A percentile compares a stretch with the other conserved stretches of the same genome.
phyloP scores from a whole-genome alignment of 768 basidiomycete species.

The Russula brevipes region DNA sequence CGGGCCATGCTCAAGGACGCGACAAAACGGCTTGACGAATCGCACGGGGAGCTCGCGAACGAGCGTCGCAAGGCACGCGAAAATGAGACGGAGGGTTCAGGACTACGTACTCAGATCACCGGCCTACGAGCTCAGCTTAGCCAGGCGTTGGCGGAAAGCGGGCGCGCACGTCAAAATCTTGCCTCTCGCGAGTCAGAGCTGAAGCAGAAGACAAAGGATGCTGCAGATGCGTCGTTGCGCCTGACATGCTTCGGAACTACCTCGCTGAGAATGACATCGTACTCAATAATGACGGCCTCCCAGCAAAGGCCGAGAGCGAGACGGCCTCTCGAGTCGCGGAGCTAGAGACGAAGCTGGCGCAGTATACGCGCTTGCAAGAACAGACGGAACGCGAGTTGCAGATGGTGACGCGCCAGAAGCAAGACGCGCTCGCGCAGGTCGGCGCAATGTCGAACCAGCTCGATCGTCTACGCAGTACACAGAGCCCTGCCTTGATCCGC shows the following conservation, averaged over 20 bases:
- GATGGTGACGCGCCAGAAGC: conserved; percentile 56
- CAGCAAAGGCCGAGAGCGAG: conserved; percentile 37
- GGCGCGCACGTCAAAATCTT: conserved; percentile 64
- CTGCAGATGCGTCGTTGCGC: conserved; percentile 66
- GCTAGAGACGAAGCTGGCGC: conserved; percentile 72
- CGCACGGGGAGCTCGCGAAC: conserved; percentile 56
- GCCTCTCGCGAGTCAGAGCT: conserved; percentile 60
- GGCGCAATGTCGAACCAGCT: conserved; percentile 59
- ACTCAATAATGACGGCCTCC: conserved; percentile 66
- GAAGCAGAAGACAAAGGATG: conserved; percentile 56
- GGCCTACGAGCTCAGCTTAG: conserved; percentile 71
- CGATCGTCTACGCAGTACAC: conserved; percentile 56
- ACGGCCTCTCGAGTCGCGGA: conserved; percentile 53
- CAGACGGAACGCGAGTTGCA: conserved; percentile 71
- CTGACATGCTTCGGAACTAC: conserved; percentile 78
- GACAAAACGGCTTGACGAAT: conserved; percentile 62
- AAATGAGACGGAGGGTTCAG: conserved; percentile 56
- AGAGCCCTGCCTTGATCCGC: conserved; percentile 42
- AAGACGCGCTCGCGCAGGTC: conserved; percentile 70
- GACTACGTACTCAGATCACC: conserved; percentile 66
- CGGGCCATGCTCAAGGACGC: conserved; percentile 78
- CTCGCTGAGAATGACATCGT: conserved; percentile 84
- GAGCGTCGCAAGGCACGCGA: conserved; percentile 63
- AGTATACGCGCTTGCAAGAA: conserved; percentile 67
- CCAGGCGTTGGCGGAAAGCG: conserved; percentile 60